Evolutionary conservation across 257 asterid genomes (phyloP).

Genomic region (Ilex asprella): DNA sequence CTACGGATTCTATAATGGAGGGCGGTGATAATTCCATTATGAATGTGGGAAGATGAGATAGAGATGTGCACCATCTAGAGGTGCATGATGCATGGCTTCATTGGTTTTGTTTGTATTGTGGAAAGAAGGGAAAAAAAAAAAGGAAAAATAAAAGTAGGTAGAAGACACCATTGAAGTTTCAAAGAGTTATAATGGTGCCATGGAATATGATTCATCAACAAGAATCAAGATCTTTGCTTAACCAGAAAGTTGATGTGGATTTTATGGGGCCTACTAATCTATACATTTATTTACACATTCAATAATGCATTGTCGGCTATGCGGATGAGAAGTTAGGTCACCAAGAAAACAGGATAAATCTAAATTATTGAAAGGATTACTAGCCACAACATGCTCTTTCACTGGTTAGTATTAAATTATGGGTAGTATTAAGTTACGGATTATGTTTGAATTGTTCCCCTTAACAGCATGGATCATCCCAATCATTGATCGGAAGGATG

Average conservation of each 20-base stretch:
- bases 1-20: not conserved
- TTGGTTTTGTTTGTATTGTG: constrained; percentile 26
- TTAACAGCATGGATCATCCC: constrained; percentile 19
- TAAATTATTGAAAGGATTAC: not conserved
- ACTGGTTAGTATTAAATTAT: no score
- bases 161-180: constrained; percentile 32
- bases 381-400: no score
- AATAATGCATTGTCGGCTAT: constrained; percentile 57
- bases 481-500: constrained; percentile 16
- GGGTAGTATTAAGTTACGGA: no score
- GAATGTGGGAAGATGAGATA: constrained; percentile 23
- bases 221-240: constrained; percentile 50
- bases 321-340: constrained; percentile 42
- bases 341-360: constrained; percentile 24
- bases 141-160: constrained; percentile 21
- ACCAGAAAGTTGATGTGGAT: constrained; percentile 43
- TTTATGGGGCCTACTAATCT: constrained; percentile 30
- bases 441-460: constrained; percentile 14
- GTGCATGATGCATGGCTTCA: constrained; percentile 7
- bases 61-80: constrained; percentile 30
- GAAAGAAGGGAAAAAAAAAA: constrained; percentile 15
- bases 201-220: constrained; percentile 35
- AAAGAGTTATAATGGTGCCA: constrained; percentile 38
- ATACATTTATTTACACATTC: constrained; percentile 11
- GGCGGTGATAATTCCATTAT: constrained; percentile 28